Evolutionary conservation across 1,284 basidiomycete species (phyloP), one percentile per base, ranked within the genome.

Genomic region (Somion occarium): DNA sequence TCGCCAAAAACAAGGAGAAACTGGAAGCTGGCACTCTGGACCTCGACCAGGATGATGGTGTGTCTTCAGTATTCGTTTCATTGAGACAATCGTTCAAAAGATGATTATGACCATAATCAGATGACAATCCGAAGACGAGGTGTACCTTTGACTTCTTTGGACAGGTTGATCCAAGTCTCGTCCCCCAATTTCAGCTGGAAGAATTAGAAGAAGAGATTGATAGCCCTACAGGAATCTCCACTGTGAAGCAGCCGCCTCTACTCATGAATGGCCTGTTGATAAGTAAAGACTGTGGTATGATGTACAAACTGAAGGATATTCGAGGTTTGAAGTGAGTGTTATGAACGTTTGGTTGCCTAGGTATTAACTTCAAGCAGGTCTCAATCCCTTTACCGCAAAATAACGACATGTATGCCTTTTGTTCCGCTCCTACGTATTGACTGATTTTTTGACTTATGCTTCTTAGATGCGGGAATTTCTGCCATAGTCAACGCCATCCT

Each of bases 261-360:
- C 70, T 69, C 5, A 62, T 92, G 39, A 78, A 78, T 46, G 86
- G 79, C 4, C 69, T 92, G 2, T 62, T 91, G 3, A 61, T 93
- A 46, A 93, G 91, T 62, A 80, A 79, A 60, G 78, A 88, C 59
- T 95, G 92, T 60, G 92, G 88, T 1, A 70, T 92, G 26, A 66
- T 89, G 37, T 80, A 84, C 44, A 82, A 85, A 53, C 63, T 91
- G 3, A 75, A 75, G 22, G 75, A 83, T 25, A 81, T 83, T 0
- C 75, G 80, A 42, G 91, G 91, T 0, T 64, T 93, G 48, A 79
- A 85, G 83, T 83, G 56, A 38, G 66, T 57, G 1, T 54, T 18
- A 52, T 58, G n/a, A 25, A 49, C 44, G 22, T 47, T 12, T n/a
- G n/a, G n/a, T n/a, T n/a, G n/a, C n/a, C n/a, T 51, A 7, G 38